Evolutionary conservation across 441 rosid species (phyloP).

Genomic region (Erodium texanum): DNA sequence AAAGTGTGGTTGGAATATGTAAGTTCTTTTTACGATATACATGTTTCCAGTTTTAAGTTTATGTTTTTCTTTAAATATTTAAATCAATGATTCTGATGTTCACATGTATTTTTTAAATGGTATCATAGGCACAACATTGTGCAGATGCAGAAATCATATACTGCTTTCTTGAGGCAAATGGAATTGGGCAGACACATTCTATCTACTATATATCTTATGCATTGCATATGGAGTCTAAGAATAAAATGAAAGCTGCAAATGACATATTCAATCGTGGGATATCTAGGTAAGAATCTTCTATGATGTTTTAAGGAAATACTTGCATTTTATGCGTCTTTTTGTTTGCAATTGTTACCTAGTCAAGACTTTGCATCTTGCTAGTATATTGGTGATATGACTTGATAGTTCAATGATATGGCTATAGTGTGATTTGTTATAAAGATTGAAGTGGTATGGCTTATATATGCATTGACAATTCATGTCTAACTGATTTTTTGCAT

Average conservation of each 20-base stretch:
- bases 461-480: background rate
- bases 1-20: slow-evolving; percentile 97
- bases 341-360: background rate
- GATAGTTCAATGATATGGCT: background rate
- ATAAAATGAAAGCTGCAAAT: slow-evolving; percentile 63
- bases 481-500: background rate
- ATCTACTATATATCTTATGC: slow-evolving; percentile 54
- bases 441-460: too few relatives aligned
- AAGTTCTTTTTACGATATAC: slow-evolving; percentile 17
- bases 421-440: background rate
- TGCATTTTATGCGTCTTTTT: background rate
- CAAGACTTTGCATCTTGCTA: background rate
- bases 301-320: background rate
- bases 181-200: slow-evolving; percentile 66
- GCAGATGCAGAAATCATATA: slow-evolving; percentile 65
- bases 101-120: background rate
- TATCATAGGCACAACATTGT: slow-evolving; percentile 66
- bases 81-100: background rate
- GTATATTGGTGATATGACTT: background rate
- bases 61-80: background rate
- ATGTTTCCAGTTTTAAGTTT: background rate
- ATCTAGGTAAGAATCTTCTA: slow-evolving; percentile 36
- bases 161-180: slow-evolving; percentile 71
- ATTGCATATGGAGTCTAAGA: slow-evolving; percentile 60
- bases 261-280: slow-evolving; percentile 64